A percentile compares a stretch with the other conserved stretches of the same genome.
These are phyloP conservation scores for Fistulina hepatica DNA, from an alignment of 1,284 basidiomycete genomes.

Conservation along the genomic window DNA sequence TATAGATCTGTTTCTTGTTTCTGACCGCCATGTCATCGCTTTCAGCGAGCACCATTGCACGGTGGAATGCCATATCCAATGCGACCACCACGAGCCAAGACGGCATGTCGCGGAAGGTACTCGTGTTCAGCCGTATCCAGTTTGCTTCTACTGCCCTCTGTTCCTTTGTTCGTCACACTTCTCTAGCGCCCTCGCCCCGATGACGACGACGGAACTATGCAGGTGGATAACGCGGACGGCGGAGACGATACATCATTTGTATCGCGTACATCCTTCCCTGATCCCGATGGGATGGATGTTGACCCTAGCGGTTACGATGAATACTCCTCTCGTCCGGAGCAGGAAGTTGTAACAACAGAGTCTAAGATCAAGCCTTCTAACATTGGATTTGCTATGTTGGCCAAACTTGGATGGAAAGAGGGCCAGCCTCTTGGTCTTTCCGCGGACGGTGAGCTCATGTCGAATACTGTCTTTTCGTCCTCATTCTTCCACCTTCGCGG, in stretches of 20 bases:
- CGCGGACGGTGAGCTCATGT: slow-evolving; percentile 43
- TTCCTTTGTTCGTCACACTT: slow-evolving; percentile 30
- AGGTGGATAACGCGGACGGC: slow-evolving; percentile 38
- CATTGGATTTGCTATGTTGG: slow-evolving; percentile 68
- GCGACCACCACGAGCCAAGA: slow-evolving; percentile 20
- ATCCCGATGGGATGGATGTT: slow-evolving; percentile 39
- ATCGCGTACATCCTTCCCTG: slow-evolving; percentile 61
- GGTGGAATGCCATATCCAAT: slow-evolving; percentile 65
- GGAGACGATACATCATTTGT: slow-evolving; percentile 61
- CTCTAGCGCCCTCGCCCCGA: slow-evolving; percentile 50
- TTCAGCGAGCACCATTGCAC: slow-evolving; percentile 52
- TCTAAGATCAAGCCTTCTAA: slow-evolving; percentile 68
- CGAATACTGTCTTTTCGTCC: slow-evolving; percentile 1
- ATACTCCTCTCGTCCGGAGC: slow-evolving; percentile 36
- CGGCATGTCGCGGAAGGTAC: slow-evolving; percentile 49
- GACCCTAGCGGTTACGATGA: slow-evolving; percentile 50
- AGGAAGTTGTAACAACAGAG: slow-evolving; percentile 65
- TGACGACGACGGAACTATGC: slow-evolving; percentile 36
- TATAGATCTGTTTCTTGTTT: no score
- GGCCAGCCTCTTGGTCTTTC: slow-evolving; percentile 69
- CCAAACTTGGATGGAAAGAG: slow-evolving; percentile 72
- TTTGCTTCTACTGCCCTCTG: slow-evolving; percentile 38
- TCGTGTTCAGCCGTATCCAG: slow-evolving; percentile 29
- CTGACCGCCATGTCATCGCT: slow-evolving; percentile 33
- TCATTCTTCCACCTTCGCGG: slow-evolving; percentile 1